Conservation (phyloP, 352 stramenopile genomes). For the Achlya hypogyna region DNA sequence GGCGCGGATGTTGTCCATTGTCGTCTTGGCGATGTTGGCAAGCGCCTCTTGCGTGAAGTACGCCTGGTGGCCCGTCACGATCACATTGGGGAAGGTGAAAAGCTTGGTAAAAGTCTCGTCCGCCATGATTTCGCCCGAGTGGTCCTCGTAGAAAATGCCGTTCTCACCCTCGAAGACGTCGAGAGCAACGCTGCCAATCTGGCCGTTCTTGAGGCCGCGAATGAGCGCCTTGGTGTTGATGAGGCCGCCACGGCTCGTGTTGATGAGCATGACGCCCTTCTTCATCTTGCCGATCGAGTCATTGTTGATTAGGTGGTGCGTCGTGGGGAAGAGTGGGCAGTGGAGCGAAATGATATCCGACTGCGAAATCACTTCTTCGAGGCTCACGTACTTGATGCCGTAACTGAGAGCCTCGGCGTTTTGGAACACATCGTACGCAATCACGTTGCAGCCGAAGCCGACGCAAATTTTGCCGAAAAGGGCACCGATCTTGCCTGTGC, state of each 20-base stretch:
- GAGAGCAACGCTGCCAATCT: slow-evolving; percentile 67
- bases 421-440: slow-evolving; percentile 58
- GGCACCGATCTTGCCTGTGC: slow-evolving; percentile 44
- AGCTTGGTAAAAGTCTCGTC: slow-evolving; percentile 63
- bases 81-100: slow-evolving; percentile 76
- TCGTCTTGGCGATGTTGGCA: slow-evolving; percentile 58
- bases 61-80: slow-evolving; percentile 71
- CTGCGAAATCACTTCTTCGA: slow-evolving; percentile 51
- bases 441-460: slow-evolving; percentile 39
- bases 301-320: slow-evolving; percentile 76
- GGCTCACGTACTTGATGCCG: slow-evolving; percentile 41
- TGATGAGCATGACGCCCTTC: slow-evolving; percentile 83
- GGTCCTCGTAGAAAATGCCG: slow-evolving; percentile 55
- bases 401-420: slow-evolving; percentile 37
- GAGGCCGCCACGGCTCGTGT: slow-evolving; percentile 82
- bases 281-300: slow-evolving; percentile 82
- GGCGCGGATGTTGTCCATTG: slow-evolving; percentile 64
- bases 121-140: slow-evolving; percentile 50
- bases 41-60: slow-evolving; percentile 76
- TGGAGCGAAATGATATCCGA: slow-evolving; percentile 85
- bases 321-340: slow-evolving; percentile 73
- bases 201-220: slow-evolving; percentile 59
- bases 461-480: slow-evolving; percentile 32
- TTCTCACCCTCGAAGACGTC: slow-evolving; percentile 85
- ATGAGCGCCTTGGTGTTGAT: slow-evolving; percentile 81